These are phyloP conservation scores for Phytophthora meadii DNA, from an alignment of 352 stramenopile species.

Conservation along the genomic window DNA sequence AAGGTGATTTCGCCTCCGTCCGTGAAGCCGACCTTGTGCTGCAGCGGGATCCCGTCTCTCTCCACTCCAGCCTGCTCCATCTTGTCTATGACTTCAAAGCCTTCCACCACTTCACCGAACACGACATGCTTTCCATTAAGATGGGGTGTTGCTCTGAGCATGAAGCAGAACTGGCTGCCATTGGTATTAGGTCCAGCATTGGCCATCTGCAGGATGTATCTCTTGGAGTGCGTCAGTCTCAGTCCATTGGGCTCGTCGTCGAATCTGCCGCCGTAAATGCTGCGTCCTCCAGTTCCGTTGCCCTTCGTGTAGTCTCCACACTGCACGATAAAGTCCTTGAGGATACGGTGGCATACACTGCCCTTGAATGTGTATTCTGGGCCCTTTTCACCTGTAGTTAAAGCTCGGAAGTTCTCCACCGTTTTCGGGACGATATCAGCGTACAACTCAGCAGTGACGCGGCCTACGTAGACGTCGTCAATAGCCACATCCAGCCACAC, in stretches of 20 bases:
- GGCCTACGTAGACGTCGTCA: constrained; percentile 71
- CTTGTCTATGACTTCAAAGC: constrained; percentile 83
- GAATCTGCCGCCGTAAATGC: constrained; percentile 98
- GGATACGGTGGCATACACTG: constrained; percentile 97
- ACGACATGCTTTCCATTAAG: constrained; percentile 88
- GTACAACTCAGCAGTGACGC: constrained; percentile 90
- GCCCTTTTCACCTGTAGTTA: constrained; percentile 97
- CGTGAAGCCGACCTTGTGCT: constrained; percentile 81
- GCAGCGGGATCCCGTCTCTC: constrained; percentile 62
- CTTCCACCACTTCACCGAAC: constrained; percentile 87
- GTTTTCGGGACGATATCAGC: constrained; percentile 97
- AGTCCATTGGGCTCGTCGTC: constrained; percentile 96
- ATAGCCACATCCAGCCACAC: constrained; percentile 89
- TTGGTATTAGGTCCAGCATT: constrained; percentile 98
- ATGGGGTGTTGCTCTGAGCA: constrained; percentile 72
- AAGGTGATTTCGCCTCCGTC: constrained; percentile 79
- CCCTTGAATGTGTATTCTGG: constrained; percentile 96
- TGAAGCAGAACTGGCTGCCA: constrained; percentile 99
- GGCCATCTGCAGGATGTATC: constrained; percentile 95
- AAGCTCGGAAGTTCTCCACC: constrained; percentile 96
- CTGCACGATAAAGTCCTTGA: constrained; percentile 99
- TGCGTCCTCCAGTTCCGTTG: constrained; percentile 95
- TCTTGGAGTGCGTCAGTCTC: constrained; percentile 78
- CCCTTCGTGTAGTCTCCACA: constrained; percentile 95
- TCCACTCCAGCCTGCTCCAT: constrained; percentile 79